phyloP scores from a whole-genome alignment of 1,284 basidiomycete species.

The Schizophyllum amplum region DNA sequence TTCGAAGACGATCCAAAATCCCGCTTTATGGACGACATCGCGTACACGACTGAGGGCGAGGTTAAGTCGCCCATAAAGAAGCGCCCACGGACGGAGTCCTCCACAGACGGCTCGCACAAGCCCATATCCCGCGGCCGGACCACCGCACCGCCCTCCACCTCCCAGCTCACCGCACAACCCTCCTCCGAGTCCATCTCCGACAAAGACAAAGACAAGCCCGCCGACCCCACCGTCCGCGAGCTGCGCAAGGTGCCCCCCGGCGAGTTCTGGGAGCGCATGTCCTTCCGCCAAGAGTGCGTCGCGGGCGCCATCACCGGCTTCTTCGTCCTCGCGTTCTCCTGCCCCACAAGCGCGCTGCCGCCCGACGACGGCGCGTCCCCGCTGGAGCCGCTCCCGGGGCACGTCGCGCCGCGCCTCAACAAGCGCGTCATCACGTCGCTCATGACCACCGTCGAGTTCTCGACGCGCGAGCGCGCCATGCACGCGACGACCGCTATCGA shows the following conservation, averaged over 20 bases:
- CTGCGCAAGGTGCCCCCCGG: conserved; percentile 50
- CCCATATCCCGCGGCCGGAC: neutral
- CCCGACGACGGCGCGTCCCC: conserved; percentile 27
- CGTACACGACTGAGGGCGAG: conserved; percentile 54
- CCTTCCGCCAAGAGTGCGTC: conserved; percentile 87
- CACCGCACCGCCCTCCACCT: conserved; percentile 2
- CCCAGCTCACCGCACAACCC: conserved; percentile 8
- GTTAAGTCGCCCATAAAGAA: conserved; percentile 56
- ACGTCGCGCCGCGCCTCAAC: conserved; percentile 56
- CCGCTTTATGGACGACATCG: conserved; percentile 85
- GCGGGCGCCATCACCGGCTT: conserved; percentile 84
- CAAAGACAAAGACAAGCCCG: conserved; percentile 24
- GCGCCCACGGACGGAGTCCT: conserved; percentile 30
- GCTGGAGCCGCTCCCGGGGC: conserved; percentile 45
- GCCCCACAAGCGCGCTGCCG: conserved; percentile 13
- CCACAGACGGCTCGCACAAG: conserved; percentile 12
- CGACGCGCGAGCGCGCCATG: conserved; percentile 51
- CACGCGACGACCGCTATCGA: conserved; percentile 68
- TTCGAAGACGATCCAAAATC: conserved; percentile 94
- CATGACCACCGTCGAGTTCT: conserved; percentile 73
- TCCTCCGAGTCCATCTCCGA: conserved; percentile 15
- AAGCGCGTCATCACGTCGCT: conserved; percentile 63
- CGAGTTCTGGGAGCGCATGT: conserved; percentile 95
- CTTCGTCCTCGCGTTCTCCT: conserved; percentile 56
- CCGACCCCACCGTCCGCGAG: conserved; percentile 35